These are phyloP conservation scores for Hypoxylon rubiginosum DNA, from an alignment of 2,329 filamentous ascomycete genomes.

Conservation along the genomic window DNA sequence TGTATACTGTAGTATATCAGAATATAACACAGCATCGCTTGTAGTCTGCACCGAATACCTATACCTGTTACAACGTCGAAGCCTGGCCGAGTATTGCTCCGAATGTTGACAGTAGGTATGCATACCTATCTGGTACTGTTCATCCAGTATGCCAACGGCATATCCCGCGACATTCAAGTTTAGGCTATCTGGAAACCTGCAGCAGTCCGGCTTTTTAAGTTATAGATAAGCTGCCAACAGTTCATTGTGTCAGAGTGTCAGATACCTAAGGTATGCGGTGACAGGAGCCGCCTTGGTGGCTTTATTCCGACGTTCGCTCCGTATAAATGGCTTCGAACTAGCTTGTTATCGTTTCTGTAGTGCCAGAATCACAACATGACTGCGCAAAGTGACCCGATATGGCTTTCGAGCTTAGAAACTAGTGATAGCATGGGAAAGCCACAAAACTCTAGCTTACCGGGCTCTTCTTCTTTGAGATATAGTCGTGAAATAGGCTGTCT, in stretches of 20 bases:
- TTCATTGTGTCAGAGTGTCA: conserved; percentile 29
- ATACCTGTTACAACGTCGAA: not conserved
- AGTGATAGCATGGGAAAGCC: not conserved
- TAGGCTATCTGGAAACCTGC: conserved; percentile 37
- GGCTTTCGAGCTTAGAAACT: not conserved
- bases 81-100: conserved; percentile 12
- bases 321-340: conserved; percentile 8
- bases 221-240: conserved; percentile 33
- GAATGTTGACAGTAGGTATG: conserved; percentile 5
- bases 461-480: too few species aligned
- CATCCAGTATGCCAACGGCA: conserved; percentile 23
- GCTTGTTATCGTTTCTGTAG: conserved; percentile 3
- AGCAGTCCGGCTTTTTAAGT: conserved; percentile 29
- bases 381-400: conserved; percentile 4
- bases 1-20: not conserved
- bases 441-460: too few species aligned
- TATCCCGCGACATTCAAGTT: conserved; percentile 32
- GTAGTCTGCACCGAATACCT: not conserved
- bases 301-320: conserved; percentile 37
- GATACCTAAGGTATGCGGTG: conserved; percentile 22
- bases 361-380: conserved; percentile 19
- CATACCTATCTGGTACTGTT: conserved; percentile 4
- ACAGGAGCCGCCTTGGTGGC: conserved; percentile 29
- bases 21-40: conserved; percentile 12
- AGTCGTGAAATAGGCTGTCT: too few species aligned